phyloP scores from a whole-genome alignment of 202 grass and related monocot species.

The Carex sylvatica region DNA sequence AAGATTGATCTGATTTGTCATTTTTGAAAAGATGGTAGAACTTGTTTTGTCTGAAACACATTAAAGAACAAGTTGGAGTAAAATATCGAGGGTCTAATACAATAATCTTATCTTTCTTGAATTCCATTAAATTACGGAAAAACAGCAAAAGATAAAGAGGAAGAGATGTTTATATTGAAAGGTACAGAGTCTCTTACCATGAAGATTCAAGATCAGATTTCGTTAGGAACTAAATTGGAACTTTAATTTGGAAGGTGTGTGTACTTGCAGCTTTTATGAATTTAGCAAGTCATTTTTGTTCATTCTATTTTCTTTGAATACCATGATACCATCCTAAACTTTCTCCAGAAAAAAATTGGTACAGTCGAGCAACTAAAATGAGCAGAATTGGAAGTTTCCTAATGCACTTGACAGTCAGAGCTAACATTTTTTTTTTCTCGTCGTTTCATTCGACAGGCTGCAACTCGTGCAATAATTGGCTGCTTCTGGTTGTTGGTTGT shows the following conservation, averaged over 20 bases:
- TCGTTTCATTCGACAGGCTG: background rate
- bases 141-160: no score
- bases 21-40: background rate
- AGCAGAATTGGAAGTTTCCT: background rate
- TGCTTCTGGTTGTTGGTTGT: background rate
- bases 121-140: no score
- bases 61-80: no score
- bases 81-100: no score
- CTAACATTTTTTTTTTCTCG: background rate
- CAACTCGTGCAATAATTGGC: slow-evolving; percentile 15
- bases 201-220: no score
- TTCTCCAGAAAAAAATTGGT: background rate
- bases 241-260: no score
- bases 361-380: background rate
- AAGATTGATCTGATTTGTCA: background rate
- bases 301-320: background rate
- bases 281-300: background rate
- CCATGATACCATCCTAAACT: background rate
- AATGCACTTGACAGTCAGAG: background rate
- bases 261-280: no score
- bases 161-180: no score
- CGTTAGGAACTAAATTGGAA: no score
- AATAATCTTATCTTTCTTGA: no score
- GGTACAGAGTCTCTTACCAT: no score
- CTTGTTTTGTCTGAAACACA: background rate